These are phyloP conservation scores for Claviceps spartinae DNA, from an alignment of 2,329 filamentous ascomycete genomes.

Conservation along the genomic window DNA sequence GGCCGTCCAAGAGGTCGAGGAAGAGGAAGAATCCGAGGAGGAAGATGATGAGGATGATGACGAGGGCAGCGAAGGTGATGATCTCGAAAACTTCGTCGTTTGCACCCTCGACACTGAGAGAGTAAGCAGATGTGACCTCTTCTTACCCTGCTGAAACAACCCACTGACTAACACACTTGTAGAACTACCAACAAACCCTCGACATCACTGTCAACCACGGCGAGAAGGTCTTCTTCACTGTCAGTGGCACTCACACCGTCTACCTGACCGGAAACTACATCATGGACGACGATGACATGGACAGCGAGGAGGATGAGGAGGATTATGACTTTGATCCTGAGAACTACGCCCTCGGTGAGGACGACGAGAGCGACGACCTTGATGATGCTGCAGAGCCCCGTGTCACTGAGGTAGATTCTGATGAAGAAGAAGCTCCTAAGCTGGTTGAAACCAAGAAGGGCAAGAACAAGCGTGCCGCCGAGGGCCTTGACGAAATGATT, in stretches of 20 bases:
- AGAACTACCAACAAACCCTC: slow-evolving; percentile 92
- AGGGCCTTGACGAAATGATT: slow-evolving; percentile 73
- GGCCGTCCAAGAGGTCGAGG: slow-evolving; percentile 44
- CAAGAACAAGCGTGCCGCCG: slow-evolving; percentile 89
- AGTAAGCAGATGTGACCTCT: slow-evolving; percentile 37
- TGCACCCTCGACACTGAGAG: slow-evolving; percentile 91
- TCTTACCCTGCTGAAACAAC: background rate
- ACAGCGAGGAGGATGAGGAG: slow-evolving; percentile 44
- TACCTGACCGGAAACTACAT: slow-evolving; percentile 96
- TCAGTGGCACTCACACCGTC: slow-evolving; percentile 77
- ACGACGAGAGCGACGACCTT: slow-evolving; percentile 61
- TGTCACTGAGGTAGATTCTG: slow-evolving; percentile 68
- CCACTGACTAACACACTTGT: slow-evolving; percentile 15
- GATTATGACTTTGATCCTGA: slow-evolving; percentile 75
- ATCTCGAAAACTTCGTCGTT: slow-evolving; percentile 80
- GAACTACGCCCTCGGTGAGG: slow-evolving; percentile 58
- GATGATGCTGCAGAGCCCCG: slow-evolving; percentile 68
- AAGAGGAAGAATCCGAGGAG: slow-evolving; percentile 30
- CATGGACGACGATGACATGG: slow-evolving; percentile 52
- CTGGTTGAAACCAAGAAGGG: slow-evolving; percentile 49
- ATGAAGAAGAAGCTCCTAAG: slow-evolving; percentile 60
- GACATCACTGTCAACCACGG: slow-evolving; percentile 84
- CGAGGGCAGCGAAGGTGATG: slow-evolving; percentile 47
- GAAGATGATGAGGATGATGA: slow-evolving; percentile 33
- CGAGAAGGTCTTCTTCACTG: slow-evolving; percentile 86